Conservation (phyloP, 169 alveolate genomes). For the Cardiosporidium cionae region DNA sequence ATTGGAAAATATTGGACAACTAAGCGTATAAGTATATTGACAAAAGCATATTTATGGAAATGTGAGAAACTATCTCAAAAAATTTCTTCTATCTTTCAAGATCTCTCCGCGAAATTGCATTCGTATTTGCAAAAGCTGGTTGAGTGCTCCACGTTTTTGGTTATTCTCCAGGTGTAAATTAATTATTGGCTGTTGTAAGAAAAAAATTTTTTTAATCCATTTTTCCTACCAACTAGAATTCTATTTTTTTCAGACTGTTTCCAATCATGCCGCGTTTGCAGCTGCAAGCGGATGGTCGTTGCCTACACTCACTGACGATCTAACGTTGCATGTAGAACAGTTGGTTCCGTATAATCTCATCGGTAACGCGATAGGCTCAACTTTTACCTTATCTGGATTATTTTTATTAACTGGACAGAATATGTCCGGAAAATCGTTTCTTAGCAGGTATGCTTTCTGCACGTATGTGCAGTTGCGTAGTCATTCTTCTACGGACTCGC, state of each 20-base stretch:
- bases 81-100: no score
- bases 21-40: no score
- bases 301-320: not conserved
- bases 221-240: no score
- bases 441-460: not conserved
- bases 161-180: no score
- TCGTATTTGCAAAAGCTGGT: not conserved
- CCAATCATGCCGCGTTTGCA: not conserved
- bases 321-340: not conserved
- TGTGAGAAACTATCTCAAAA: no score
- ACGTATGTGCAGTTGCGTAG: no score
- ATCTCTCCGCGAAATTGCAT: no score
- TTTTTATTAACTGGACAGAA: conserved; percentile 19
- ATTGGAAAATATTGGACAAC: not conserved
- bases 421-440: conserved; percentile 14
- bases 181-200: no score
- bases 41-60: no score
- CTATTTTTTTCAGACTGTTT: not conserved
- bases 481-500: no score
- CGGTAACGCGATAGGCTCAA: not conserved
- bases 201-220: no score
- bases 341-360: not conserved
- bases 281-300: not conserved
- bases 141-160: not conserved
- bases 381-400: not conserved